Evolutionary conservation across 805 yeast species (phyloP), one percentile per base, ranked within the genome.

Genomic region (Kockiozyma suomiensis): DNA sequence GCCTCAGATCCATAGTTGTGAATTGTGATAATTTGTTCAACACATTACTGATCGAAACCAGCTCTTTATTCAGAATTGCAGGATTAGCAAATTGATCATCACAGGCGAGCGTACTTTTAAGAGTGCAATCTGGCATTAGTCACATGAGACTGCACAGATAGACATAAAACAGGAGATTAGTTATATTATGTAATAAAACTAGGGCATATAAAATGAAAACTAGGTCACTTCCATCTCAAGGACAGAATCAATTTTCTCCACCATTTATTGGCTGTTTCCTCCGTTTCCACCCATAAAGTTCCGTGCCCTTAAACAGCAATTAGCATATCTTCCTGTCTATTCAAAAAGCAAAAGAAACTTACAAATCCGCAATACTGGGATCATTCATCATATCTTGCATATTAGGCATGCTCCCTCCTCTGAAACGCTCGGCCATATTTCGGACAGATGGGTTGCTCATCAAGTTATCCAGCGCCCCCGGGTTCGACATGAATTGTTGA

Each of bases 401-500:
- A 67, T 81, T 83, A 56, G 91, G 91, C 72, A 69, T 66, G 78
- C 86, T 59, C 56, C 85, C 76, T 28, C 88, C 85, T 15, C 61
- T 40, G 73, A 90, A 78, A 60, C 79, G 82, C 66, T 84, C 84
- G 47, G 97, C 97, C 96, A 92, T 88, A 72, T 86, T 87, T 71
- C 84, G 85, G 28, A 91, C 72, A 67, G 85, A 82, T 19, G 97
- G 97, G 74, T 90, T 88, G 74, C 77, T 83, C 89, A 92, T 82
- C 72, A 92, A 76, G 50, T 84, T 83, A 62, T 77, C 79, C 79
- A 91, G 76, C 50, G 94, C 90, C 37, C 77, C 81, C 38, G 97
- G 97, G 72, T 91, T 85, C 54, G 84, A 83, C 97, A 90, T 89
- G 84, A 90, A 79, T 70, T 82, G 82, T 75, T 88, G 92, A 46